phyloP scores from a whole-genome alignment of 495 filamentous ascomycete species.

The Penicillium riverlandense region DNA sequence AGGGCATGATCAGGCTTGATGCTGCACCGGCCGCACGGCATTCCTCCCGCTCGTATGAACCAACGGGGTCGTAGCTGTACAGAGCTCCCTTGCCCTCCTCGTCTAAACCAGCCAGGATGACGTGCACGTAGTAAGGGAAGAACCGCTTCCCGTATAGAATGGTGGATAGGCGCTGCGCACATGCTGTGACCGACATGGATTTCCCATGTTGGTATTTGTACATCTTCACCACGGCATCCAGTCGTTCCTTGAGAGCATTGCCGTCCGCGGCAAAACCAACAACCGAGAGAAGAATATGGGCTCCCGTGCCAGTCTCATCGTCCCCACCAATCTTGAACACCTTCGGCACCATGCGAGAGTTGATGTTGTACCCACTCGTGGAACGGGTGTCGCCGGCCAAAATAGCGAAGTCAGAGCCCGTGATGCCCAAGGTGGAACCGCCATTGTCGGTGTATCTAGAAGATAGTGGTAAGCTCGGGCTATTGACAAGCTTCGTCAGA shows the following conservation, averaged over 20 bases:
- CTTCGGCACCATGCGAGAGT: constrained; percentile 87
- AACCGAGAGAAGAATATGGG: constrained; percentile 81
- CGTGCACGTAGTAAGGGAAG: constrained; percentile 95
- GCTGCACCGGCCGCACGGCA: constrained; percentile 95
- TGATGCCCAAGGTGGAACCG: constrained; percentile 91
- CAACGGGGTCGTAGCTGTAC: constrained; percentile 96
- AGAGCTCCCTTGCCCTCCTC: constrained; percentile 91
- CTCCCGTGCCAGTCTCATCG: constrained; percentile 72
- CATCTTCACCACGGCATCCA: constrained; percentile 91
- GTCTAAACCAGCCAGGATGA: constrained; percentile 88
- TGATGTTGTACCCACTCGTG: constrained; percentile 96
- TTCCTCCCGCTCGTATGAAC: constrained; percentile 92
- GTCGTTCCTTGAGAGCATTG: constrained; percentile 77
- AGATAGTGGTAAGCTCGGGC: constrained; percentile 8
- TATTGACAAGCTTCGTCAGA: neutral
- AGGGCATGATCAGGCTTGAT: constrained; percentile 94
- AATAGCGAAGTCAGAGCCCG: constrained; percentile 87
- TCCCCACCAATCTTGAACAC: constrained; percentile 94
- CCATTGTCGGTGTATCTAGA: constrained; percentile 95
- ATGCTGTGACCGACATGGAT: constrained; percentile 84
- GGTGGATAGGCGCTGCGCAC: constrained; percentile 85
- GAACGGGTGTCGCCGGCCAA: constrained; percentile 93
- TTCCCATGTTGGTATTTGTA: constrained; percentile 94
- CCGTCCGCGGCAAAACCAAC: constrained; percentile 96
- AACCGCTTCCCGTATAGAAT: constrained; percentile 96